phyloP scores from a whole-genome alignment of 2,329 filamentous ascomycete genomes.

The Alternaria sp. region DNA sequence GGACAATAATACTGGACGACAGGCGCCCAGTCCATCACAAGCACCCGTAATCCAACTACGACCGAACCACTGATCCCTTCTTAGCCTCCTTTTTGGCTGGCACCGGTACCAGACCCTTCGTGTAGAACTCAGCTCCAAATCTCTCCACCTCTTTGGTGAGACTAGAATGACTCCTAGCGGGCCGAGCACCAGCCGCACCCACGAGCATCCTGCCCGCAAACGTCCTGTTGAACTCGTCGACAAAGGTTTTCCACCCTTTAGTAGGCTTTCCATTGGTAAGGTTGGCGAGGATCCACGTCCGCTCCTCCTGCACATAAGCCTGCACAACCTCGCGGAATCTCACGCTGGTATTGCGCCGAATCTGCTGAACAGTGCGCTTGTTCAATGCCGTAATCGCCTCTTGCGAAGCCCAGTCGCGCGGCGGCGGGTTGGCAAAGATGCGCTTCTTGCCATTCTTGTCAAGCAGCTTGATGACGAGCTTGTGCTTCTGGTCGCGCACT shows the following conservation, averaged over 20 bases:
- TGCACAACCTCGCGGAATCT: conserved; percentile 35
- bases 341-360: conserved; percentile 39
- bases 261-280: conserved; percentile 31
- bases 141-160: conserved; percentile 43
- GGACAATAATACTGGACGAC: neutral
- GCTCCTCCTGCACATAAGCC: conserved; percentile 32
- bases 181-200: conserved; percentile 16
- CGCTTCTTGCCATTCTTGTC: conserved; percentile 29
- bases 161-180: conserved; percentile 28
- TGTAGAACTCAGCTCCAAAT: conserved; percentile 34
- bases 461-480: conserved; percentile 37
- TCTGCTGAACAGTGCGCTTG: conserved; percentile 43
- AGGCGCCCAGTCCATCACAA: neutral
- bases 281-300: conserved; percentile 35
- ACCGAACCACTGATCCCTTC: conserved; percentile 9
- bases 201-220: conserved; percentile 29
- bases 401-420: conserved; percentile 38
- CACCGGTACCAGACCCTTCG: conserved; percentile 31
- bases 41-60: neutral
- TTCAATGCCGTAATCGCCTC: conserved; percentile 37
- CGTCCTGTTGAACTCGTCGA: conserved; percentile 32
- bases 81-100: conserved; percentile 13
- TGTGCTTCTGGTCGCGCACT: conserved; percentile 36
- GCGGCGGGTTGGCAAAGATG: conserved; percentile 39
- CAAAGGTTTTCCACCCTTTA: conserved; percentile 34